These are phyloP conservation scores for Daldinia bambusicola DNA, from an alignment of 495 filamentous ascomycete species.

Conservation along the genomic window DNA sequence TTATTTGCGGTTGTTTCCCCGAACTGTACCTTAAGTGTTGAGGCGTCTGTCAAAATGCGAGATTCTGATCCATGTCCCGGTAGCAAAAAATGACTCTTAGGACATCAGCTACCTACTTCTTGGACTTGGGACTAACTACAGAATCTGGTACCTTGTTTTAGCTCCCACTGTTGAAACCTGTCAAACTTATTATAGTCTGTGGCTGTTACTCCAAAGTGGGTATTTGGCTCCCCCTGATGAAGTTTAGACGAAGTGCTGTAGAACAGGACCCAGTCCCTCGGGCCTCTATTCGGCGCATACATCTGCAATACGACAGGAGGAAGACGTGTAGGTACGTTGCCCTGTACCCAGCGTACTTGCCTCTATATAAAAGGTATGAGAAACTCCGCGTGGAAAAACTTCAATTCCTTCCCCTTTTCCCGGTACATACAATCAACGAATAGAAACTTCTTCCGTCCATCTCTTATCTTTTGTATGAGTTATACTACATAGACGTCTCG, in stretches of 20 bases:
- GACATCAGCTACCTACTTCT: constrained; percentile 22
- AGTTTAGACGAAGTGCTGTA: constrained; percentile 21
- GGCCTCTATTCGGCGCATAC: constrained; percentile 25
- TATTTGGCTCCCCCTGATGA: constrained; percentile 11
- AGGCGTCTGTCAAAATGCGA: constrained; percentile 34
- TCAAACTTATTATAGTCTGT: constrained; percentile 5
- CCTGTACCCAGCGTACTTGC: not conserved
- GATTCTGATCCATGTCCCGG: constrained; percentile 22
- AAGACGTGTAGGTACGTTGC: constrained; percentile 9
- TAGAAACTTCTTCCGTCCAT: not conserved
- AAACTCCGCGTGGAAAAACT: not conserved
- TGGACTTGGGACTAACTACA: constrained; percentile 26
- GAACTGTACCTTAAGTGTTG: not conserved
- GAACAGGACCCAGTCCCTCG: constrained; percentile 37
- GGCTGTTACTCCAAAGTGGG: constrained; percentile 15
- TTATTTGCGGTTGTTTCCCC: constrained; percentile 28
- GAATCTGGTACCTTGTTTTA: constrained; percentile 26
- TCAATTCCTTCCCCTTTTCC: not conserved
- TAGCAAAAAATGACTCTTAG: constrained; percentile 28
- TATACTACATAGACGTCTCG: not conserved
- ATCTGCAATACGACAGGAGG: constrained; percentile 11
- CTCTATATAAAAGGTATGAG: constrained; percentile 4
- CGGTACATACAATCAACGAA: not conserved
- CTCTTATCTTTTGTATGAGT: not conserved
- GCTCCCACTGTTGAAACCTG: constrained; percentile 16